phyloP scores from a whole-genome alignment of 2,329 filamentous ascomycete species.

The Geosmithia putterillii region DNA sequence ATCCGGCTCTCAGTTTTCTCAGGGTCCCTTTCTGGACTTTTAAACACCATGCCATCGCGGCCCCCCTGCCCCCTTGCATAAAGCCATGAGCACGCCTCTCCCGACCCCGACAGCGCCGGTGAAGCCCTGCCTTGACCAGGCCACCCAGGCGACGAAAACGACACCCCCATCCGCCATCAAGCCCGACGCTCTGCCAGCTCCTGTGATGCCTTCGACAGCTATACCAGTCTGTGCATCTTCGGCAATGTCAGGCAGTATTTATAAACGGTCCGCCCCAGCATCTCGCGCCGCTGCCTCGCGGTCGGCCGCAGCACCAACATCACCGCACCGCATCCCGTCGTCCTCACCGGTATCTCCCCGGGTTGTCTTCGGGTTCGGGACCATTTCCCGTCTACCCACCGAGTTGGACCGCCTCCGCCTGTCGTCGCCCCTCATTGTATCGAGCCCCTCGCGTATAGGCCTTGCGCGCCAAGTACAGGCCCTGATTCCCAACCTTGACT shows the following conservation, averaged over 20 bases:
- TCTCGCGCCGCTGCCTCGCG: not conserved
- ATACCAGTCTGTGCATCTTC: not conserved
- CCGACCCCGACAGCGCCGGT: not conserved
- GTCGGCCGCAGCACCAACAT: not conserved
- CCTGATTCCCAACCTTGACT: conserved; percentile 19
- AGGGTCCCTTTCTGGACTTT: not conserved
- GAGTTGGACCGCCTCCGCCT: conserved; percentile 19
- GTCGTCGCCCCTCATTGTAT: conserved; percentile 21
- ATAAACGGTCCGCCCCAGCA: not conserved
- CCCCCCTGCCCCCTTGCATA: no score
- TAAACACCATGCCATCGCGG: not conserved
- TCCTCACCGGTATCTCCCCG: conserved; percentile 12
- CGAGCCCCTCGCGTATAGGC: conserved; percentile 21
- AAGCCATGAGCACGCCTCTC: not conserved
- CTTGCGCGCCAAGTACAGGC: conserved; percentile 19
- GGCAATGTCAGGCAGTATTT: not conserved
- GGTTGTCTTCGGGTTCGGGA: conserved; percentile 20
- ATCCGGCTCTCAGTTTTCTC: not conserved
- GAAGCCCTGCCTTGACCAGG: not conserved
- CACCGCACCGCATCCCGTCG: not conserved
- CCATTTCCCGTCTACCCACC: conserved; percentile 16
- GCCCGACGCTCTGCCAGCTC: not conserved
- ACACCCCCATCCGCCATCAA: not conserved
- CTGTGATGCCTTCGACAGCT: not conserved
- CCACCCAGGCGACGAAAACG: conserved; percentile 2